Evolutionary conservation across 768 basidiomycete species (phyloP).

Genomic region (Pulveroboletus ravenelii): DNA sequence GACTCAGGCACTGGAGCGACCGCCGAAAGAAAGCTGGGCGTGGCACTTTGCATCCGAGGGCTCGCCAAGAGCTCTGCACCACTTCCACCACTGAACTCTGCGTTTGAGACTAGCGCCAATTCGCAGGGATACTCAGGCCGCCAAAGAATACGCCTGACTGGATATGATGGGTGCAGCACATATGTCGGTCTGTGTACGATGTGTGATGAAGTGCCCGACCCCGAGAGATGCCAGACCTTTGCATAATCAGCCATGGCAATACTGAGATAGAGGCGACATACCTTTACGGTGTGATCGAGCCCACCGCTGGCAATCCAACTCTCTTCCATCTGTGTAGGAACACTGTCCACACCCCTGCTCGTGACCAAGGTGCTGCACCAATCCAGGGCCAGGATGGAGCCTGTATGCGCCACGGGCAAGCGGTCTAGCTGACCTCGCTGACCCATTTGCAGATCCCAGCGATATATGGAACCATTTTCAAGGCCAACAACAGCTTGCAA

Average conservation of each 20-base stretch:
- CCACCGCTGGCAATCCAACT: slow-evolving; percentile 82
- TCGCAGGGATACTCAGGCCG: slow-evolving; percentile 74
- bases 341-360: slow-evolving; percentile 12
- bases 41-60: slow-evolving; percentile 24
- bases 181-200: slow-evolving; percentile 64
- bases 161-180: slow-evolving; percentile 68
- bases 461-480: slow-evolving; percentile 66
- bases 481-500: slow-evolving; percentile 65
- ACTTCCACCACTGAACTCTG: slow-evolving; percentile 41
- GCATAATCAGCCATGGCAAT: neutral
- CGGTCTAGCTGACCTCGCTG: slow-evolving; percentile 70
- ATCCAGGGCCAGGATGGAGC: slow-evolving; percentile 67
- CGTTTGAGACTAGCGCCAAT: slow-evolving; percentile 66
- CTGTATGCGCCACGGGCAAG: slow-evolving; percentile 67
- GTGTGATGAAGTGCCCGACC: slow-evolving; percentile 38
- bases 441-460: slow-evolving; percentile 79
- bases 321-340: slow-evolving; percentile 18
- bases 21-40: slow-evolving; percentile 19
- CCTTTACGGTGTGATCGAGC: slow-evolving; percentile 76
- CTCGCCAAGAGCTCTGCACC: slow-evolving; percentile 23
- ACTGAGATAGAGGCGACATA: slow-evolving; percentile 19
- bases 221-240: slow-evolving; percentile 68
- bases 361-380: slow-evolving; percentile 48
- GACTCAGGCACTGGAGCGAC: slow-evolving; percentile 7
- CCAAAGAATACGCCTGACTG: slow-evolving; percentile 72